Evolutionary conservation across 192 early-diverging fungal species (phyloP), one percentile per base, ranked within the genome.

Genomic region (Coemansia umbellata): DNA sequence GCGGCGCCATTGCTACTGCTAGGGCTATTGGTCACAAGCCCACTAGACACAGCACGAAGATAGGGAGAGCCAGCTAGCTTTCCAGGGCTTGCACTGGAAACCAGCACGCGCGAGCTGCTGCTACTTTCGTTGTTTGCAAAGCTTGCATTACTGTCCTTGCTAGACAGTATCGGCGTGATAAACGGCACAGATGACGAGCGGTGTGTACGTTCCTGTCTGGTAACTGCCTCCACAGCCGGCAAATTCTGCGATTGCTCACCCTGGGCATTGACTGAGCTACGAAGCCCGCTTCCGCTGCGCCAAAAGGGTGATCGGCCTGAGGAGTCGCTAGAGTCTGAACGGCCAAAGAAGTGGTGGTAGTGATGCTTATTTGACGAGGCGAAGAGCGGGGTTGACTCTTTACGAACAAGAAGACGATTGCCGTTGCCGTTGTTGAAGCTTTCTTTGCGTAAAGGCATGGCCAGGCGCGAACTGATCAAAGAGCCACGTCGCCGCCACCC

Each of bases 401-500:
- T 64, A 28, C 61, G 65, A 22, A 60, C 37, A 6, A 75, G 31
- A n/a, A 45, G 17, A n/a, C 61, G 65, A 15, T 19, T 36, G 24
- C 43, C 48, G 39, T 43, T 41, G 48, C 48, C 49, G 30, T 55
- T 19, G 14, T 19, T 11, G 17, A 18, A 23, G 14, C 52, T 41
- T 8, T 64, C 61, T 35, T 54, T 65, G 27, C 66, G 58, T 31
- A 62, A 35, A 14, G 73, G 62, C 52, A 50, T 54, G 3, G 66
- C 47, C 37, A 76, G 51, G 6, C 58, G 53, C 40, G 73, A 69
- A 37, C 62, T 58, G 22, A 76, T 39, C 36, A 76, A 24, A 31
- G 73, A 76, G 39, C 73, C 73, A 14, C 73, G 61, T 30, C 73
- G 66, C 40, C 73, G 66, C 73, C 73, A 76, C 28, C 73, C 50